phyloP scores from a whole-genome alignment of 2,329 filamentous ascomycete species.

The Achaetomium macrosporum region DNA sequence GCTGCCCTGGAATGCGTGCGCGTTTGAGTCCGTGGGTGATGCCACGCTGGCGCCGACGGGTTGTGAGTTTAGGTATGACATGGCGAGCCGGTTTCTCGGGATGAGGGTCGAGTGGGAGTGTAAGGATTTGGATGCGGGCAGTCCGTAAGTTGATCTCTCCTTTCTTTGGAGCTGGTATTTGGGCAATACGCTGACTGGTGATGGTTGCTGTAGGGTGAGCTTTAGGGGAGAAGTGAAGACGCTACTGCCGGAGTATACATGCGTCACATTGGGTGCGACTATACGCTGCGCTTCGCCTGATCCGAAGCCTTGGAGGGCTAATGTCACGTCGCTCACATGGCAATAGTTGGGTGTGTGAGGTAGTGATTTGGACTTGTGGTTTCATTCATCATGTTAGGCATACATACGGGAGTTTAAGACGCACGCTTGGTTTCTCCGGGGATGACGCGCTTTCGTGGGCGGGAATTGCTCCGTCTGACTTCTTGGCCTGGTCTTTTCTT shows the following conservation, averaged over 20 bases:
- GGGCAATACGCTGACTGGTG: not conserved
- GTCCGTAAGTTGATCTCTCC: slow-evolving; percentile 20
- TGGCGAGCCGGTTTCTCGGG: slow-evolving; percentile 9
- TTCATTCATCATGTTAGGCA: too few species aligned
- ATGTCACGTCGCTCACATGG: slow-evolving; percentile 10
- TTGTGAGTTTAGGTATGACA: slow-evolving; percentile 20
- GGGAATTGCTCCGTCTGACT: not conserved
- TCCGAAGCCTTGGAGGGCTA: slow-evolving; percentile 9
- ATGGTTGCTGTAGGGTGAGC: slow-evolving; percentile 9
- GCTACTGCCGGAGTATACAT: slow-evolving; percentile 10
- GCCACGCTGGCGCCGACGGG: slow-evolving; percentile 17
- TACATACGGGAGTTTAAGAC: too few species aligned
- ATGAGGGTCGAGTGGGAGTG: slow-evolving; percentile 23
- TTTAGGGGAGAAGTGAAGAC: slow-evolving; percentile 22
- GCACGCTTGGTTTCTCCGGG: too few species aligned
- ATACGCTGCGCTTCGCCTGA: slow-evolving; percentile 8
- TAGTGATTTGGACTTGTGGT: not conserved
- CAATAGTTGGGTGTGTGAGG: not conserved
- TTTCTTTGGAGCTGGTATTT: not conserved
- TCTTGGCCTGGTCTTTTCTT: not conserved
- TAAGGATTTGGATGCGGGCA: slow-evolving; percentile 20
- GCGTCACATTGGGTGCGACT: slow-evolving; percentile 4
- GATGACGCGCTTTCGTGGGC: not conserved
- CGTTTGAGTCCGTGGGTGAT: slow-evolving; percentile 14
- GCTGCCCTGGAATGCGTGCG: slow-evolving; percentile 20